A percentile compares a stretch with the other conserved stretches of the same genome.
These are phyloP conservation scores for Kodamaea ohmeri DNA, from an alignment of 1,139 yeast species.

Conservation along the genomic window DNA sequence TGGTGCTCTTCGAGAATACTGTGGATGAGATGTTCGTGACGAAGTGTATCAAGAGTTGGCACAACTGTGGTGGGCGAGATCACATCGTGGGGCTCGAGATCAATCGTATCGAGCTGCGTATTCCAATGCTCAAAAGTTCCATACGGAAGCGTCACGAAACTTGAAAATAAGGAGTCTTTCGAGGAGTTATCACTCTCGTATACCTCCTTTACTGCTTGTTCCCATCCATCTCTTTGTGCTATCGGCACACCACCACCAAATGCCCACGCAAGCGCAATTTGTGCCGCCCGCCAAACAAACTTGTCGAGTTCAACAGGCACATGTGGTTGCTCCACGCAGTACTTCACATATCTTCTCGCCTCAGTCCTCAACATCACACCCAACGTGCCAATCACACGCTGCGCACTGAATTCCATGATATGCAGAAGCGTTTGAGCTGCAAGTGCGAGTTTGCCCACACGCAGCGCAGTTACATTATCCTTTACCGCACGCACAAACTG, in stretches of 20 bases:
- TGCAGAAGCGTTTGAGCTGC: constrained; percentile 27
- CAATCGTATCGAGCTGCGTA: constrained; percentile 40
- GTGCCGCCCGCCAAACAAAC: constrained; percentile 37
- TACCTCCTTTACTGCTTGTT: constrained; percentile 32
- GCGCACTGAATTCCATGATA: constrained; percentile 50
- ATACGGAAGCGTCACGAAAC: constrained; percentile 28
- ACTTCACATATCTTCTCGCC: constrained; percentile 19
- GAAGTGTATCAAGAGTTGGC: constrained; percentile 75
- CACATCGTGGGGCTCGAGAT: constrained; percentile 64
- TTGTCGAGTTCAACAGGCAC: constrained; percentile 22
- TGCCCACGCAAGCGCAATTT: constrained; percentile 61
- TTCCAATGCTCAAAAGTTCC: constrained; percentile 52
- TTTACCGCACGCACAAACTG: not conserved
- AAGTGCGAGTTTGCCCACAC: not conserved
- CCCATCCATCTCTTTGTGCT: constrained; percentile 41
- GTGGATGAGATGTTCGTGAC: constrained; percentile 62
- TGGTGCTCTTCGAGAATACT: constrained; percentile 55
- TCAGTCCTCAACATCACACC: constrained; percentile 27
- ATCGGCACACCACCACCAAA: constrained; percentile 59
- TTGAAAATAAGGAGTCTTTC: not conserved
- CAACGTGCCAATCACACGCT: constrained; percentile 41
- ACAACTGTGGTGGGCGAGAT: constrained; percentile 57
- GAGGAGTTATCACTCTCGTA: constrained; percentile 22
- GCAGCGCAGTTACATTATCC: not conserved
- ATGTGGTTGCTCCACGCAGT: constrained; percentile 13